These are phyloP conservation scores for Paramyrothecium sp. DNA, from an alignment of 2,329 filamentous ascomycete species.

Conservation along the genomic window DNA sequence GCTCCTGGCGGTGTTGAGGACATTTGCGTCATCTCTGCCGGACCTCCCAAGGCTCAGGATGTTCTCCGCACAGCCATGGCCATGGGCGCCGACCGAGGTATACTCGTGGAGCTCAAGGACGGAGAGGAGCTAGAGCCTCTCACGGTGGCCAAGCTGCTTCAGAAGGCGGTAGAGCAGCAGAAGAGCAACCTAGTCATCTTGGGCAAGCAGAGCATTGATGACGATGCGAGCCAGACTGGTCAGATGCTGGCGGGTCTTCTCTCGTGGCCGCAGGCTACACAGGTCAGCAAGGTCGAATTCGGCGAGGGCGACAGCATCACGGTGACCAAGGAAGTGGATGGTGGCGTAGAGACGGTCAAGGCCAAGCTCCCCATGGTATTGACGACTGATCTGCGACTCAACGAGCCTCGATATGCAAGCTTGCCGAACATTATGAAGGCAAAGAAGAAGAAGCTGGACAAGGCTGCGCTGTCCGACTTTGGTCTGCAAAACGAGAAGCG, in stretches of 20 bases:
- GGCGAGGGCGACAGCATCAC: slow-evolving; percentile 66
- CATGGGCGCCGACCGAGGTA: slow-evolving; percentile 91
- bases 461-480: slow-evolving; percentile 82
- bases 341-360: slow-evolving; percentile 85
- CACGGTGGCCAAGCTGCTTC: slow-evolving; percentile 86
- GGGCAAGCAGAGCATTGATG: slow-evolving; percentile 98
- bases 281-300: slow-evolving; percentile 82
- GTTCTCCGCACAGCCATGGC: slow-evolving; percentile 95
- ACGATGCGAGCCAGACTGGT: slow-evolving; percentile 92
- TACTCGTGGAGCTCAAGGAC: slow-evolving; percentile 81
- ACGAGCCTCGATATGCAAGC: slow-evolving; percentile 92
- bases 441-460: slow-evolving; percentile 98
- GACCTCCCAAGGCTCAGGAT: slow-evolving; percentile 83
- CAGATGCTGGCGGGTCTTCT: slow-evolving; percentile 95
- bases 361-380: slow-evolving; percentile 89
- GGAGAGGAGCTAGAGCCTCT: slow-evolving; percentile 82
- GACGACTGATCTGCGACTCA: slow-evolving; percentile 90
- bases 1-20: slow-evolving; percentile 77
- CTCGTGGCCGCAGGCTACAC: slow-evolving; percentile 92
- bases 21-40: slow-evolving; percentile 86
- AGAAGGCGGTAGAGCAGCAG: slow-evolving; percentile 76
- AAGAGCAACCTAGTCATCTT: slow-evolving; percentile 89
- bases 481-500: slow-evolving; percentile 72
- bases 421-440: slow-evolving; percentile 99
- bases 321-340: slow-evolving; percentile 91